Conservation (phyloP, 495 filamentous ascomycete species). For the Halenospora varia region DNA sequence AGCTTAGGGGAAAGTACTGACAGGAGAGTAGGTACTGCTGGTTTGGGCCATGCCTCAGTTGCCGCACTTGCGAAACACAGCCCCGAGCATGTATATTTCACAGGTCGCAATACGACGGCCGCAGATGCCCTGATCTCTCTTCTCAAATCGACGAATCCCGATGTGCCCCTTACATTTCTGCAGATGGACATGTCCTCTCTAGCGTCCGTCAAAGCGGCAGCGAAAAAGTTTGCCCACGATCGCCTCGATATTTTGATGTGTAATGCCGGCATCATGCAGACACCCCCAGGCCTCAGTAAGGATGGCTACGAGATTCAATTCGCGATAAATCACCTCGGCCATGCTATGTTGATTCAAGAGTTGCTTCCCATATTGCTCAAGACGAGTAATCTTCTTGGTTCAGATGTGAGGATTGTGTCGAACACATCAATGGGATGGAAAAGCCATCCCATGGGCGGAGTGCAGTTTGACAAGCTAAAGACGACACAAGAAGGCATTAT, state of each 20-base stretch:
- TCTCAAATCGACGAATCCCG: neutral
- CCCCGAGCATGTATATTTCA: constrained; percentile 58
- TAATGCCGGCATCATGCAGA: constrained; percentile 65
- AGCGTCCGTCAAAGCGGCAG: constrained; percentile 6
- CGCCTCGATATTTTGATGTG: constrained; percentile 58
- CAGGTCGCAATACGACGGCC: constrained; percentile 49
- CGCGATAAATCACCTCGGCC: constrained; percentile 64
- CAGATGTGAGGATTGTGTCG: constrained; percentile 40
- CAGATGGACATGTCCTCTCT: constrained; percentile 17
- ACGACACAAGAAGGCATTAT: constrained; percentile 27
- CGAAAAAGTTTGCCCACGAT: neutral
- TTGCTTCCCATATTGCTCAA: constrained; percentile 40
- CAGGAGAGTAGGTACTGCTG: constrained; percentile 49
- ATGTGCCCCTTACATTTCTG: constrained; percentile 6
- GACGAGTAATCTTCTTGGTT: constrained; percentile 23
- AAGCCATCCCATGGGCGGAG: constrained; percentile 30
- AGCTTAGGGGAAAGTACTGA: neutral
- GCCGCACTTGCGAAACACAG: constrained; percentile 55
- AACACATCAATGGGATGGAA: constrained; percentile 33
- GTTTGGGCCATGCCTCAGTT: constrained; percentile 61
- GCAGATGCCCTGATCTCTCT: constrained; percentile 27
- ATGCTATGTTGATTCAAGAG: constrained; percentile 60
- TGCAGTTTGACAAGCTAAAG: constrained; percentile 34
- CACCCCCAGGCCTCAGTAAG: constrained; percentile 38
- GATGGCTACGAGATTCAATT: constrained; percentile 60